Base-by-base conservation (phyloP, 192 early-diverging fungal genomes). In the Backusella macrospora region DNA sequence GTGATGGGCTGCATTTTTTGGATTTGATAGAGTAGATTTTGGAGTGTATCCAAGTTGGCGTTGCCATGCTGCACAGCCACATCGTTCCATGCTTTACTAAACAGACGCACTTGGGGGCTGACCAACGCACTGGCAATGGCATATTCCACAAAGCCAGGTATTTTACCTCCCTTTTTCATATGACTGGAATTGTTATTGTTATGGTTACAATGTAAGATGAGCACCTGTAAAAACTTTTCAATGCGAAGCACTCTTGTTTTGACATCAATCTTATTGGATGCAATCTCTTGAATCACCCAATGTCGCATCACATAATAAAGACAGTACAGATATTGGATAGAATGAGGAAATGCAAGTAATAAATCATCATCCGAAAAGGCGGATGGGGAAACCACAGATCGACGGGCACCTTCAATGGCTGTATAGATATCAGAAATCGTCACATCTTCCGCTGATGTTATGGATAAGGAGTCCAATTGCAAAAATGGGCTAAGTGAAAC, bases 131-230 rank as follows among this genome's bases (percentile, higher is more conserved):
- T 89, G 6, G 88, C 86, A 13, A 93, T 79, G 0, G 90, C 88
- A 16, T 84, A 79, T 75, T 93, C 92, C 2, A 90, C 84, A 85
- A 92, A 91, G 0, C 87, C 87, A 0, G 90, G 92, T 40, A 92
- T 86, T 9, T 69, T 59, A 49, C 72, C 70, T 0, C 67, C 45
- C 0, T 39, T 26, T 70, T 89, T 83, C 73, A 88, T 87, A 29
- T 86, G 71, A 6, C 80, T 68, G n/a, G n/a, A n/a, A n/a, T n/a
- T n/a, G n/a, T 89, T 76, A 34, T 2, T 34, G 29, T 34, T 34
- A 34, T 34, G 29, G 2, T 34, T 34, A 34, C 29, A 23, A 10
- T 18, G 52, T 6, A 23, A 10, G 10, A 59, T 18, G 10, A 59
- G 8, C 21, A 92, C 72, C 8, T 89, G 75, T 48, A 93, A 63